A percentile compares a stretch with the other conserved stretches of the same genome.
Conservation (phyloP, 2,329 filamentous ascomycete genomes). For the Arachnopeziza araneosa region DNA sequence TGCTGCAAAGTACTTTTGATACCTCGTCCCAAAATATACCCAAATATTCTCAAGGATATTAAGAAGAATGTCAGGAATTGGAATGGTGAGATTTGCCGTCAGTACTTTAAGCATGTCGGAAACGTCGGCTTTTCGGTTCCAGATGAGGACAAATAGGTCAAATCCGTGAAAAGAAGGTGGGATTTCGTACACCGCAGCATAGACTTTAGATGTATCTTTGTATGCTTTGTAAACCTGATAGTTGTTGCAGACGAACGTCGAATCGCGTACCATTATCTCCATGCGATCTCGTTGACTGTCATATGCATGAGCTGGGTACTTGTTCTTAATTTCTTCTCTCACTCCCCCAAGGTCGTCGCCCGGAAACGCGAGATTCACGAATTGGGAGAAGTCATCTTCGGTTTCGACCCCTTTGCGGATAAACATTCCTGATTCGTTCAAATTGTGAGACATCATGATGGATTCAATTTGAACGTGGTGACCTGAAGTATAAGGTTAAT, state of each 20-base stretch:
- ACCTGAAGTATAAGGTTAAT: background rate
- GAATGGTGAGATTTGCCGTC: background rate
- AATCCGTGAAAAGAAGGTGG: background rate
- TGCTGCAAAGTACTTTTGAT: background rate
- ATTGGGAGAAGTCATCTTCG: background rate
- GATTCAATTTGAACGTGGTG: background rate
- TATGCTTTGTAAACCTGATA: slow-evolving; percentile 1
- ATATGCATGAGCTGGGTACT: background rate
- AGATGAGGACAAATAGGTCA: background rate
- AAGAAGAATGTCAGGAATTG: background rate
- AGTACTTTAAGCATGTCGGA: background rate
- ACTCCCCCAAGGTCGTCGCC: background rate
- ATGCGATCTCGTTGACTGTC: background rate
- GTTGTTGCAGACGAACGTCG: slow-evolving; percentile 1
- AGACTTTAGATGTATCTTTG: background rate
- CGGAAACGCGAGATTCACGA: background rate
- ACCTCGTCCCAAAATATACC: background rate
- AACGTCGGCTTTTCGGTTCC: background rate
- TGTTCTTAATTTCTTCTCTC: background rate
- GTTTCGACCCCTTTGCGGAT: background rate
- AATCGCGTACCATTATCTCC: background rate
- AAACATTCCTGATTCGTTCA: background rate
- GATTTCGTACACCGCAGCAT: background rate
- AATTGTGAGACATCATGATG: background rate
- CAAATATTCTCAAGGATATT: background rate